A percentile compares a stretch with the other conserved stretches of the same genome.
Evolutionary conservation across 768 basidiomycete species (phyloP).

Genomic region (Calocera cornea): DNA sequence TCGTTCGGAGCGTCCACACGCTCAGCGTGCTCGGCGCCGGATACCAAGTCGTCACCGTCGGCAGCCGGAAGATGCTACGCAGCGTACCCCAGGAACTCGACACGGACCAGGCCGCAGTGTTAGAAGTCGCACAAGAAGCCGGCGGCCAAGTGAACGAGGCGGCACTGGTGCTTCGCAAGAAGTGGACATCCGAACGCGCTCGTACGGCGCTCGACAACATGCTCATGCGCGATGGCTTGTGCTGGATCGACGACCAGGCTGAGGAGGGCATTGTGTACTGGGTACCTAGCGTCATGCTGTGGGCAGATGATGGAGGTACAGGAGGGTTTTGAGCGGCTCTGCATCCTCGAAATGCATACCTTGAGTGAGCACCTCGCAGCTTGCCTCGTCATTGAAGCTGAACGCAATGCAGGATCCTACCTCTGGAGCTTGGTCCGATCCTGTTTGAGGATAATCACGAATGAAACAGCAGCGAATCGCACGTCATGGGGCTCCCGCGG

Average conservation of each 20-base stretch:
- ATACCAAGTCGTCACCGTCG: constrained; percentile 68
- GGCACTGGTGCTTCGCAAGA: constrained; percentile 37
- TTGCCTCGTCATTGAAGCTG: too few species aligned
- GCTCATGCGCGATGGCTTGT: constrained; percentile 77
- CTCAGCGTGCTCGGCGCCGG: constrained; percentile 84
- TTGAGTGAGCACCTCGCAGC: too few species aligned
- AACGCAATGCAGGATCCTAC: too few species aligned
- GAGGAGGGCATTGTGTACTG: constrained; percentile 57
- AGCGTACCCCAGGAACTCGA: constrained; percentile 86
- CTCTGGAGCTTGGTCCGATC: too few species aligned
- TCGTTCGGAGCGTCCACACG: constrained; percentile 69
- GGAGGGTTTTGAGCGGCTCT: too few species aligned
- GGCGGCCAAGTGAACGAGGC: constrained; percentile 60
- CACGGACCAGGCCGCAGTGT: constrained; percentile 69
- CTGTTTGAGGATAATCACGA: too few species aligned
- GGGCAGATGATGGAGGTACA: constrained; percentile 54
- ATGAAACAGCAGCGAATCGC: too few species aligned
- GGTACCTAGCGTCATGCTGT: constrained; percentile 77
- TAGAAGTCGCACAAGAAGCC: constrained; percentile 46
- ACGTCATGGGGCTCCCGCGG: too few species aligned
- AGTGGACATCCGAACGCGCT: constrained; percentile 70
- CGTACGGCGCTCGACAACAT: constrained; percentile 74
- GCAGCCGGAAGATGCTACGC: constrained; percentile 63
- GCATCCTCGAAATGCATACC: too few species aligned
- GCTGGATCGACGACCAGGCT: constrained; percentile 91